Base-by-base conservation (phyloP, 2,329 filamentous ascomycete genomes). In the Pseudopyricularia javanii region DNA sequence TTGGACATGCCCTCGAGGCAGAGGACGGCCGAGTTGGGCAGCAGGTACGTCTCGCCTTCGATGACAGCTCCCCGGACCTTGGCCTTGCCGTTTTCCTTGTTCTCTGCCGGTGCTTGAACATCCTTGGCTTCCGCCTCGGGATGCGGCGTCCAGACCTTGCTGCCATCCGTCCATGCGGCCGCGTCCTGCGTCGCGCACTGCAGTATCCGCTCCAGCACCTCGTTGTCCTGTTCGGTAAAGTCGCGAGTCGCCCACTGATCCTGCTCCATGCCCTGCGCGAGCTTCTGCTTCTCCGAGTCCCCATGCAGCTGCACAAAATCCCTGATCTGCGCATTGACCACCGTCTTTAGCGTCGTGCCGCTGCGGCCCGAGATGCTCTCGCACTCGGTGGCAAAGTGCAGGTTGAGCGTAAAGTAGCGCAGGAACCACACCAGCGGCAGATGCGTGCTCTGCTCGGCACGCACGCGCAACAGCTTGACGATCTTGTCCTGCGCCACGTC, bases 301-400 rank as follows among this genome's bases (percentile, higher is more conserved):
- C 84, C 83, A 59, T 88, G 80, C 33, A 75, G 75, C 54, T 85
- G 77, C 24, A 91, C 83, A 63, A 90, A 93, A 14, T 88, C 85
- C 59, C 81, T 85, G 64, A 94, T 91, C 58, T 94, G 88, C 30
- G 76, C 77, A 59, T 91, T 91, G 55, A 94, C 85, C 32, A 90
- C 79, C 17, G 79, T 87, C 68, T 91, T 91, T 6, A 94, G 70
- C 1, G 82, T 74, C 3, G 82, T 84, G 8, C 88, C 86, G 55
- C 86, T 86, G 54, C 86, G 79, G 1, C 88, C 88, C 22, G 86
- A 91, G 20, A 93, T 83, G 15, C 86, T 85, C 66, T 94, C 88
- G 62, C 88, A 93, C 64, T 94, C 88, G 56, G 90, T 89, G 48
- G 86, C 85, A 65, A 94, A 93, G 53, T 89, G 79, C 7, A 89